Evolutionary conservation across 140 eudicot species (phyloP).

Genomic region (Flaveria floridana): DNA sequence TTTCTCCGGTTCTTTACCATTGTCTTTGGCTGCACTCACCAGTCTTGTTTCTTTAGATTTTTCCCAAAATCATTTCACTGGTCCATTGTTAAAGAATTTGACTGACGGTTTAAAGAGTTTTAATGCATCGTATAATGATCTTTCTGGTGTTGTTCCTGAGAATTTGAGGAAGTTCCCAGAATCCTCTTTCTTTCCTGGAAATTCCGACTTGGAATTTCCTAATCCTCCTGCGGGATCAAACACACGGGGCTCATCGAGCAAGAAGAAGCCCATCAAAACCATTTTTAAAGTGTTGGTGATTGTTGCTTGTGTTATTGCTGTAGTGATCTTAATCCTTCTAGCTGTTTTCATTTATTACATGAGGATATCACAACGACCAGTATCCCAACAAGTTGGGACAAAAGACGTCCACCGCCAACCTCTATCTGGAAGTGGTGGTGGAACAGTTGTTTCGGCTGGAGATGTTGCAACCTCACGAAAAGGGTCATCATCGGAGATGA

Average conservation of each 20-base stretch:
- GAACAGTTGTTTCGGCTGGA: slow-evolving; percentile 59
- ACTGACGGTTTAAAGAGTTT: slow-evolving; percentile 54
- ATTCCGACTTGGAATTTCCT: slow-evolving; percentile 70
- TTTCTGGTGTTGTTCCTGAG: slow-evolving; percentile 90
- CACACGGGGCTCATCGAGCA: slow-evolving; percentile 34
- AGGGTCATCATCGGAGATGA: slow-evolving; percentile 71
- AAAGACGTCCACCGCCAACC: slow-evolving; percentile 51
- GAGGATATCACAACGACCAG: slow-evolving; percentile 57
- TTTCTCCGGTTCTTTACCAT: slow-evolving; percentile 78
- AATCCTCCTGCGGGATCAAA: slow-evolving; percentile 71
- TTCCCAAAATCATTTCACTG: slow-evolving; percentile 70
- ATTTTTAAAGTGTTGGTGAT: slow-evolving; percentile 60
- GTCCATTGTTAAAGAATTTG: slow-evolving; percentile 61
- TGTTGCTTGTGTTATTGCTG: slow-evolving; percentile 63
- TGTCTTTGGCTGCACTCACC: slow-evolving; percentile 51
- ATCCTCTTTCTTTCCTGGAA: slow-evolving; percentile 88
- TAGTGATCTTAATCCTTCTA: slow-evolving; percentile 65
- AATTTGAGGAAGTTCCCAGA: slow-evolving; percentile 77
- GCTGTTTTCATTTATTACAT: slow-evolving; percentile 63
- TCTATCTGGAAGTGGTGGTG: slow-evolving; percentile 47
- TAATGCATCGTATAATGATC: slow-evolving; percentile 75
- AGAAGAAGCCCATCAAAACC: slow-evolving; percentile 53
- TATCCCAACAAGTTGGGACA: slow-evolving; percentile 40
- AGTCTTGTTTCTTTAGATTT: slow-evolving; percentile 59
- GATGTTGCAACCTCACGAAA: slow-evolving; percentile 62